Evolutionary conservation across 306 rosid genomes (phyloP), one percentile per base, ranked within the genome.

Genomic region (Begonia peltatifolia): DNA sequence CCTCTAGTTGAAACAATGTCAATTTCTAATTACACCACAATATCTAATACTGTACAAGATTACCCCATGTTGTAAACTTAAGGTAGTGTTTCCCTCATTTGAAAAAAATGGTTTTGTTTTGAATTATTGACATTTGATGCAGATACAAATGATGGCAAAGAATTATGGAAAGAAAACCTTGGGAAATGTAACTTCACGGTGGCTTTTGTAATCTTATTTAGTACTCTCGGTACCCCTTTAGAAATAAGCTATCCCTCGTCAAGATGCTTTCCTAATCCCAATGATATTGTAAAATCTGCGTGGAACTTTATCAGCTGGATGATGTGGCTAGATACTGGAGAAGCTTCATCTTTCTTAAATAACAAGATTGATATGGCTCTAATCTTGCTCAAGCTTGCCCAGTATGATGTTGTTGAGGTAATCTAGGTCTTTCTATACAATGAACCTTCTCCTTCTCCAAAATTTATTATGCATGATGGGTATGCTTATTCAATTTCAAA

Each of bases 371-470:
- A 83, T 69, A 94, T 90, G 64, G 83, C 94, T 20, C 57, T 78
- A 47, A 72, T 90, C 61, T 85, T 90, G 58, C 79, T 90, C 60
- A 78, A 80, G 79, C 82, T 85, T 62, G 80, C 78, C 60, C 97
- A 90, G 63, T 90, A 80, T 54, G 76, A 71, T 64, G 94, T 92
- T 52, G 84, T 81, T 53, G 87, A 90, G 97, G 97, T 90, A 47
- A 41, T 54, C 61, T 49, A 49, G 75, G 63, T 63, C 63, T 59
- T 35, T 47, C 10, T 30, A 50, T 49, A 1, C 14, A 49, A 51
- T 59, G 56, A 43, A n/a, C 58, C 25, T 12, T 56, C 53, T 25
- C 10, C 13, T 14, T 25, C 16, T 38, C 41, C 52, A 16, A 30
- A 43, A 41, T 42, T 56, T 50, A 12, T 44, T 7, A 48, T 11